Evolutionary conservation across 73 alveolate genomes (phyloP), one percentile per base, ranked within the genome.

Genomic region (Uronychia setigera): DNA sequence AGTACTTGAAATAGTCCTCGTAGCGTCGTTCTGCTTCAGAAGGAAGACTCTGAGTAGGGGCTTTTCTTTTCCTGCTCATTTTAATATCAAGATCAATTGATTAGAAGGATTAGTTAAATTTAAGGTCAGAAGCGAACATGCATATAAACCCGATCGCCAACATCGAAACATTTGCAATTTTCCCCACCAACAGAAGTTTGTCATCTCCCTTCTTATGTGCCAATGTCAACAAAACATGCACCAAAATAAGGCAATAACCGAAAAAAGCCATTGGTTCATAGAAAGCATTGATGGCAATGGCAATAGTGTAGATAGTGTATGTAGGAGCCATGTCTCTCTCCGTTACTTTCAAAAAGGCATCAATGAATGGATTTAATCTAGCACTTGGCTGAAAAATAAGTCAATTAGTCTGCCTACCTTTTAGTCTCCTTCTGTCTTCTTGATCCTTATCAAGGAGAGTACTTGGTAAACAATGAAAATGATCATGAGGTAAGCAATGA

Each of bases 301-400:
- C 67, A 5, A 46, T 5, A 19, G 67, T 19, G 67, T 46, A 46
- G 67, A 46, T 46, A 5, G 67, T 46, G 67, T 46, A 46, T 19
- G 67, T 46, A 46, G 67, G 67, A 46, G 67, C 67, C 67, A 46
- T 46, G 67, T 46, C 67, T 19, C 67, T 5, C 67, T 46, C 67
- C 67, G 19, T 46, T 46, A 46, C 67, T 19, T 46, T 46, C 67
- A 46, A 46, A 19, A 46, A 46, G 67, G 67, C 67, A 46, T 46
- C 67, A 46, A 46, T 19, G 67, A 46, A 46, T 11, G 19, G n/a
- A 19, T 5, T 5, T 19, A 46, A 19, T 46, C 19, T 46, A 5
- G 5, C n/a, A 19, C 67, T 46, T 46, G 67, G 67, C 67, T 46
- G 67, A 5, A 46, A 5, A 46, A n/a, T n/a, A n/a, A n/a, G n/a